phyloP scores from a whole-genome alignment of 805 yeast species.

The Metschnikowia reukaufii region DNA sequence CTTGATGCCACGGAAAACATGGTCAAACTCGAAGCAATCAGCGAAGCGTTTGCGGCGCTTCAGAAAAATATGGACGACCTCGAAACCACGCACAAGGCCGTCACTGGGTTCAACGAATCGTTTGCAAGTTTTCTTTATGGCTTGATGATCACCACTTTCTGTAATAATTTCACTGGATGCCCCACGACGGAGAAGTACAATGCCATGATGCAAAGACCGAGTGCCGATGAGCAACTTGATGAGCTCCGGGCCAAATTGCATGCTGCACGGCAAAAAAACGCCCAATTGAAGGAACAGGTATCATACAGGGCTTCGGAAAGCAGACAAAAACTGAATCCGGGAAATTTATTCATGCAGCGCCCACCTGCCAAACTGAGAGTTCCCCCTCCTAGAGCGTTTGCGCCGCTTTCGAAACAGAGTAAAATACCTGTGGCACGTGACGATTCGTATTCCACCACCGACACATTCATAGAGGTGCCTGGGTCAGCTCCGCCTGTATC shows the following conservation, averaged over 20 bases:
- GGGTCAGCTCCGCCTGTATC: background rate
- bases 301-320: constrained; percentile 12
- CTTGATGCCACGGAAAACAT: constrained; percentile 39
- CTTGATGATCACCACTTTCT: constrained; percentile 81
- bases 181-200: constrained; percentile 39
- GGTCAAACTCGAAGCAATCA: constrained; percentile 37
- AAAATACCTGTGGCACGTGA: constrained; percentile 22
- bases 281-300: constrained; percentile 7
- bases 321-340: constrained; percentile 6
- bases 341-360: constrained; percentile 2
- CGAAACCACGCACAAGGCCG: constrained; percentile 57
- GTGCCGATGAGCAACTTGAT: constrained; percentile 24
- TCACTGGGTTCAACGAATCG: constrained; percentile 71
- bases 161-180: constrained; percentile 64
- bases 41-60: constrained; percentile 53
- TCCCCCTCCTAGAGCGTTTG: background rate
- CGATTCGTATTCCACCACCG: constrained; percentile 28
- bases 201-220: constrained; percentile 25
- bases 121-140: constrained; percentile 79
- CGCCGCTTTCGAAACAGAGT: background rate
- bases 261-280: constrained; percentile 24
- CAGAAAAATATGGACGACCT: constrained; percentile 59
- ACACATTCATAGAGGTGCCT: constrained; percentile 31
- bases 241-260: constrained; percentile 23
- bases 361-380: background rate